These are phyloP conservation scores for Bolboschoenus planiculmis DNA, from an alignment of 176 grass and related monocot species.

Conservation along the genomic window DNA sequence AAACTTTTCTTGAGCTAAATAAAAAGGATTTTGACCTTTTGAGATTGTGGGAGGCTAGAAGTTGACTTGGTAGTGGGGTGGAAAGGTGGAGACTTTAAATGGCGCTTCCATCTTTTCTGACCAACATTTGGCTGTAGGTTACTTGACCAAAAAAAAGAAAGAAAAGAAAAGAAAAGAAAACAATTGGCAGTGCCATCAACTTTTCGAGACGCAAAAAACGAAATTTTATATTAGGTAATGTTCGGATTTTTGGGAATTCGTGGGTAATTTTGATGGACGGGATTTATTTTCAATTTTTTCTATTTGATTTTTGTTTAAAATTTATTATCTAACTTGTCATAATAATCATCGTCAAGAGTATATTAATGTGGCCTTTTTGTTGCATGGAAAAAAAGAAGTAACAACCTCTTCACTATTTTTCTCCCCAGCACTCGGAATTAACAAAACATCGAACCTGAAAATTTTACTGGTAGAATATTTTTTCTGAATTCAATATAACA, in stretches of 20 bases:
- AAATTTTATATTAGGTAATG: neutral
- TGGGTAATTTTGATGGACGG: neutral
- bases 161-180: too few species aligned
- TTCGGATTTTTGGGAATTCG: neutral
- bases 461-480: too few species aligned
- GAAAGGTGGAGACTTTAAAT: neutral
- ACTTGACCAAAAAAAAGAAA: too few species aligned
- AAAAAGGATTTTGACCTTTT: constrained; percentile 3
- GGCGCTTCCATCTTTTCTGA: neutral
- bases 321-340: neutral
- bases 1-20: neutral
- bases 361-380: neutral
- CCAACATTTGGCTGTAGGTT: neutral
- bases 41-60: neutral
- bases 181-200: neutral
- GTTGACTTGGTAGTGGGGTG: neutral
- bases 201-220: neutral
- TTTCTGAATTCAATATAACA: neutral
- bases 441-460: neutral
- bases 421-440: neutral
- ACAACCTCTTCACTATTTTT: neutral
- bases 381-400: neutral
- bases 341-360: neutral
- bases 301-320: neutral
- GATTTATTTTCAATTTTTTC: neutral